Evolutionary conservation across 306 rosid genomes (phyloP).

Genomic region (Cicer cuneatum): DNA sequence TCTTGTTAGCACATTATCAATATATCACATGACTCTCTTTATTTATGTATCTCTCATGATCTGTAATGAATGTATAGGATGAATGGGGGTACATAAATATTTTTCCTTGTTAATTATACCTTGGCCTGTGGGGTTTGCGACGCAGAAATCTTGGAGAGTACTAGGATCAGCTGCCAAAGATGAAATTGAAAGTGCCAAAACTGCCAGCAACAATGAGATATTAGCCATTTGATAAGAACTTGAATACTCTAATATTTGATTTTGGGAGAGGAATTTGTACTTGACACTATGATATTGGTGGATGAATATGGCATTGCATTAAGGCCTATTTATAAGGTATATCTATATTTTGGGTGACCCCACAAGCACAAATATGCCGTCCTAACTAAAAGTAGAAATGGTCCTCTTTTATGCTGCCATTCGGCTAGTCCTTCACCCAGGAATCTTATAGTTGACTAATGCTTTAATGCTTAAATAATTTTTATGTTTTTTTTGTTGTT

Average conservation of each 20-base stretch:
- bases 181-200: conserved; percentile 46
- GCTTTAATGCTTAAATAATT: too few species aligned
- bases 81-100: too few species aligned
- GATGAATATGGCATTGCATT: conserved; percentile 31
- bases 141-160: conserved; percentile 56
- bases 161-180: conserved; percentile 38
- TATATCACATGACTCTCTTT: too few species aligned
- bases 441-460: conserved; percentile 26
- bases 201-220: conserved; percentile 24
- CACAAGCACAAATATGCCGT: conserved; percentile 25
- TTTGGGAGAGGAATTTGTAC: neutral
- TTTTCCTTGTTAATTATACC: conserved; percentile 29
- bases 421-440: conserved; percentile 12
- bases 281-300: conserved; percentile 1
- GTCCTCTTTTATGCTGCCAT: conserved; percentile 32
- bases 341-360: neutral
- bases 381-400: conserved; percentile 30
- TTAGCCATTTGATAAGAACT: conserved; percentile 47
- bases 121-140: conserved; percentile 43
- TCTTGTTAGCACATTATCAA: too few species aligned
- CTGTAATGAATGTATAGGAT: too few species aligned
- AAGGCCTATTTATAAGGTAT: conserved; percentile 32
- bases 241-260: neutral
- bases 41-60: too few species aligned
- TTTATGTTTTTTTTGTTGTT: too few species aligned